Percentiles rank a stretch among this genome's conserved stretches.
Evolutionary conservation across 2,329 filamentous ascomycete genomes (phyloP).

Genomic region (Ceratocystis colombiana): DNA sequence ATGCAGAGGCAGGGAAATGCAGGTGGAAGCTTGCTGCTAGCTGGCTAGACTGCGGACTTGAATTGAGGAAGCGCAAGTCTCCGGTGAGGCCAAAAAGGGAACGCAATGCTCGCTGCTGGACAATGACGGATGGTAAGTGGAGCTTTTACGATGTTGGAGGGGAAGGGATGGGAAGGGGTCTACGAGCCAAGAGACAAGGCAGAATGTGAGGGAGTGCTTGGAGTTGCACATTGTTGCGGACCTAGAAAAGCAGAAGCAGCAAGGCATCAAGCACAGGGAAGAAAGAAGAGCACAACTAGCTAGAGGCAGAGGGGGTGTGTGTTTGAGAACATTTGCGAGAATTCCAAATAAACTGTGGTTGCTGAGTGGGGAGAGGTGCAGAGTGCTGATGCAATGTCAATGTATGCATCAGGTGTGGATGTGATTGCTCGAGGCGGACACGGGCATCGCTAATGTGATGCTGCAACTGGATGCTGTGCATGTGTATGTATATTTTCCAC

Average conservation of each 20-base stretch:
- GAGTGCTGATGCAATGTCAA: background rate
- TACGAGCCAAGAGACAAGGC: background rate
- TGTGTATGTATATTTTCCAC: background rate
- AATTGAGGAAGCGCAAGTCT: no score
- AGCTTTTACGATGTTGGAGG: background rate
- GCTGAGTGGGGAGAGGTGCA: background rate
- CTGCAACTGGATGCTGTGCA: background rate
- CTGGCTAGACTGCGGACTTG: no score
- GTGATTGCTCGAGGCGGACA: background rate
- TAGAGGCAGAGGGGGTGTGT: background rate
- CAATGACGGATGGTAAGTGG: background rate
- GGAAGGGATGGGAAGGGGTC: background rate
- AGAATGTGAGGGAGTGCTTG: background rate
- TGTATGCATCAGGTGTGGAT: conserved; percentile 9
- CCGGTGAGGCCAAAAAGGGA: background rate
- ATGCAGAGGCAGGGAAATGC: no score
- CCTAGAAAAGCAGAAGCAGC: background rate
- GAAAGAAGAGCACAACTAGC: background rate
- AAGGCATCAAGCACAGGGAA: background rate
- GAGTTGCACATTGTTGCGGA: background rate
- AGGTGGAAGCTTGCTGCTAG: no score
- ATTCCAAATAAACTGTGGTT: background rate
- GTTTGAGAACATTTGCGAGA: background rate
- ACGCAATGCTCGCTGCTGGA: background rate
- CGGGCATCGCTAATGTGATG: background rate